These are phyloP conservation scores for Voacanga thouarsii DNA, from an alignment of 257 asterid genomes.

Conservation along the genomic window DNA sequence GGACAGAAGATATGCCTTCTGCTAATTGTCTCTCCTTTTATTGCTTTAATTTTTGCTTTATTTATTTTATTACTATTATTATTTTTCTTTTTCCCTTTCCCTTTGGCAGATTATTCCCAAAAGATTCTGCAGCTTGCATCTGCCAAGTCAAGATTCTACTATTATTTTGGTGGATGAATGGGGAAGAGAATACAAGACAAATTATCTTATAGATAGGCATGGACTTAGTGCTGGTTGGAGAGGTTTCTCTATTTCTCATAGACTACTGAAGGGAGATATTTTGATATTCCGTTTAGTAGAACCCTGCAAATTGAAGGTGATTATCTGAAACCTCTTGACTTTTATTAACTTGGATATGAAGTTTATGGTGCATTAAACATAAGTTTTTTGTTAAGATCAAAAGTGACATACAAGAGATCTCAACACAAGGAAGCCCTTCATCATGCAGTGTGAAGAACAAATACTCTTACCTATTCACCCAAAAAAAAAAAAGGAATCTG, in stretches of 20 bases:
- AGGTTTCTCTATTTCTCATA: slow-evolving; percentile 67
- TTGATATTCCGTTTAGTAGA: slow-evolving; percentile 63
- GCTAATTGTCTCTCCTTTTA: slow-evolving; percentile 14
- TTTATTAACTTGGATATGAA: background rate
- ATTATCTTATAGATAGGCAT: slow-evolving; percentile 61
- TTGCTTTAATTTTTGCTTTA: background rate
- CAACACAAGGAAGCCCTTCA: background rate
- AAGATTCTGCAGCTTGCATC: slow-evolving; percentile 48
- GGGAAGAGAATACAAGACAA: slow-evolving; percentile 72
- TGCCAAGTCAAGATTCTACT: slow-evolving; percentile 60
- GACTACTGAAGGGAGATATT: slow-evolving; percentile 73
- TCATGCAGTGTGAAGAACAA: background rate
- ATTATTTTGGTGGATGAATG: slow-evolving; percentile 75
- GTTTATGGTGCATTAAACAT: background rate
- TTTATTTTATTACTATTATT: too few relatives aligned
- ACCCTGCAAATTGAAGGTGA: slow-evolving; percentile 83
- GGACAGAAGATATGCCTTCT: background rate
- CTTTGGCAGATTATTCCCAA: slow-evolving; percentile 67
- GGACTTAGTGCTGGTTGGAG: slow-evolving; percentile 98
- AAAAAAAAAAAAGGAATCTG: too few relatives aligned
- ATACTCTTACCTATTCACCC: too few relatives aligned
- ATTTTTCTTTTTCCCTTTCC: background rate
- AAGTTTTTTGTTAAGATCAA: background rate
- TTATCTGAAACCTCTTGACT: slow-evolving; percentile 7
- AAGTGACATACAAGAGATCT: background rate